These are phyloP conservation scores for Candida boleticola DNA, from an alignment of 805 yeast species.

Conservation along the genomic window DNA sequence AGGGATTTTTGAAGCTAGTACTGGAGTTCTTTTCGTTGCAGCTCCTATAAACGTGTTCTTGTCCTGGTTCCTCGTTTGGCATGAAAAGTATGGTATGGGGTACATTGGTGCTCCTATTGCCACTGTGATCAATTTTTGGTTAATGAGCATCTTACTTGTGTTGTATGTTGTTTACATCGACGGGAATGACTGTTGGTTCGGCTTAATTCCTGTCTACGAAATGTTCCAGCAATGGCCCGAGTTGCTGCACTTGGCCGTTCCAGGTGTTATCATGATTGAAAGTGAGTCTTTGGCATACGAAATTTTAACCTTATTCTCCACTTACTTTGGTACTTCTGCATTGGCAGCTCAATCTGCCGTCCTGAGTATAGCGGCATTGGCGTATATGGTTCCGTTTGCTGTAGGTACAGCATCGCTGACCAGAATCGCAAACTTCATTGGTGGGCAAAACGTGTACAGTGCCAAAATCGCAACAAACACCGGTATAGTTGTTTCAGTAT, in stretches of 20 bases:
- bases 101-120: conserved; percentile 45
- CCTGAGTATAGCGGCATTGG: conserved; percentile 43
- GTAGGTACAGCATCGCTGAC: conserved; percentile 45
- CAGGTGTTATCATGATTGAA: conserved; percentile 46
- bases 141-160: conserved; percentile 35
- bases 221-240: conserved; percentile 35
- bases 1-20: conserved; percentile 48
- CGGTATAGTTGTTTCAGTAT: conserved; percentile 29
- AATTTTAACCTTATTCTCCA: conserved; percentile 44
- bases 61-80: conserved; percentile 44
- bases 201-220: conserved; percentile 39
- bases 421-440: conserved; percentile 44
- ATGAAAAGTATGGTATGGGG: conserved; percentile 37
- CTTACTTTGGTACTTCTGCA: conserved; percentile 47
- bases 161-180: conserved; percentile 48
- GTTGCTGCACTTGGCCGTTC: conserved; percentile 37
- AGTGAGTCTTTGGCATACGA: conserved; percentile 47
- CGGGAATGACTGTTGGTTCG: conserved; percentile 72
- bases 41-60: conserved; percentile 42
- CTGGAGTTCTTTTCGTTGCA: conserved; percentile 39
- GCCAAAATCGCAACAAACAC: conserved; percentile 35
- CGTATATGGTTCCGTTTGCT: conserved; percentile 47
- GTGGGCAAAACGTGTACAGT: conserved; percentile 38
- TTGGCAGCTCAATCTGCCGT: conserved; percentile 54
- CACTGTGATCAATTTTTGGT: conserved; percentile 40